These are phyloP conservation scores for Rhododendron mucronatum DNA, from an alignment of 148 eudicot genomes.

Conservation along the genomic window DNA sequence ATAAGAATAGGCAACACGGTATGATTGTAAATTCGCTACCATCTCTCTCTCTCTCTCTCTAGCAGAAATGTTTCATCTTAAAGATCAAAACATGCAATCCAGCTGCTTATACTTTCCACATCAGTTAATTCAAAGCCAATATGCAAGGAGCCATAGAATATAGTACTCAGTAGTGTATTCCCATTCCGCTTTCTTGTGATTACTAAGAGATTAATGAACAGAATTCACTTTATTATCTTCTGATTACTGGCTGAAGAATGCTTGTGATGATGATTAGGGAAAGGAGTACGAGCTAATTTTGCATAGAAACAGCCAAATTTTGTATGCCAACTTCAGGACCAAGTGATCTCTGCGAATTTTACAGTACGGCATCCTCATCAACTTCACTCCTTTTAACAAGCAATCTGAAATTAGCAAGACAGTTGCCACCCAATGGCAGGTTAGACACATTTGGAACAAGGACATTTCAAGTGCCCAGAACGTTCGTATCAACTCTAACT, in stretches of 20 bases:
- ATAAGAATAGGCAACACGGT: not conserved
- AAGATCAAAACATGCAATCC: not conserved
- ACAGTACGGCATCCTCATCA: not conserved
- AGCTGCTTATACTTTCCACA: not conserved
- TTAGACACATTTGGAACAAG: too few relatives aligned
- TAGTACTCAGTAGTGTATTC: not conserved
- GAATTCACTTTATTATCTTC: not conserved
- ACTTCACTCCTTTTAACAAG: not conserved
- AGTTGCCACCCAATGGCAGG: not conserved
- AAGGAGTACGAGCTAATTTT: not conserved
- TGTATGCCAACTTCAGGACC: too few relatives aligned
- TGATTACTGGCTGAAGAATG: not conserved
- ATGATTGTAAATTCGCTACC: not conserved
- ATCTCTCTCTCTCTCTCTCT: not conserved
- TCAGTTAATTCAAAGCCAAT: not conserved
- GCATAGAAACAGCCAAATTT: not conserved
- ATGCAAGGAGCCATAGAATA: not conserved
- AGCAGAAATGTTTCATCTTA: not conserved
- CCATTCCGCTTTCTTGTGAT: not conserved
- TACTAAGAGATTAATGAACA: not conserved
- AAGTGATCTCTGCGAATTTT: not conserved
- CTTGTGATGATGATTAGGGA: not conserved
- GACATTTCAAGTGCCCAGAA: too few relatives aligned
- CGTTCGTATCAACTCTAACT: too few relatives aligned
- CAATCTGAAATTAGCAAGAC: not conserved